phyloP scores from a whole-genome alignment of 305 asterid species.

The Fraxinus sp. region DNA sequence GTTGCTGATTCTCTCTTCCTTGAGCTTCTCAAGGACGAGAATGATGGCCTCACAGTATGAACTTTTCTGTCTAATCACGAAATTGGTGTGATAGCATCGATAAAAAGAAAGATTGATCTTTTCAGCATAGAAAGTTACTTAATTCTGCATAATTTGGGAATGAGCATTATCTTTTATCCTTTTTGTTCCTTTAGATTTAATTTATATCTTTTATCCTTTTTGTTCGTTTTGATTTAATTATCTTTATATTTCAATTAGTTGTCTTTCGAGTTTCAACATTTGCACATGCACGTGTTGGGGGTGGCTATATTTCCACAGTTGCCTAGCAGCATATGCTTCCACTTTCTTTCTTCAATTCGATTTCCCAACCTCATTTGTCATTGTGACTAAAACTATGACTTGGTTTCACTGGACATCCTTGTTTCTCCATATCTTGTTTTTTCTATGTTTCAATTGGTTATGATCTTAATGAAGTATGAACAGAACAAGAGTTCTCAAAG shows the following conservation, averaged over 20 bases:
- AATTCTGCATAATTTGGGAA: no score
- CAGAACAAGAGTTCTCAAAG: slow-evolving; percentile 7
- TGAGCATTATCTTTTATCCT: no score
- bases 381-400: neutral
- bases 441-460: neutral
- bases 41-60: no score
- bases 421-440: slow-evolving; percentile 22
- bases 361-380: neutral
- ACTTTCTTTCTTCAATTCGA: slow-evolving; percentile 1
- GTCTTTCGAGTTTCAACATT: slow-evolving; percentile 8
- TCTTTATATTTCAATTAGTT: neutral
- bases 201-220: no score
- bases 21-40: no score
- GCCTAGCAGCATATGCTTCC: slow-evolving; percentile 13
- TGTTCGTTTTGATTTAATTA: slow-evolving; percentile 3
- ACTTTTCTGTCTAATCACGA: no score
- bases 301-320: neutral
- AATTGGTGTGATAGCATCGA: no score
- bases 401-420: neutral
- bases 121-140: no score
- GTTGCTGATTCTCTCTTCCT: no score
- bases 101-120: no score
- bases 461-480: slow-evolving; percentile 16
- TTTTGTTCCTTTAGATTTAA: no score
- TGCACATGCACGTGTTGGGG: slow-evolving; percentile 10